Base-by-base conservation (phyloP, 768 basidiomycete species). In the Leucocoprinus leucothites region DNA sequence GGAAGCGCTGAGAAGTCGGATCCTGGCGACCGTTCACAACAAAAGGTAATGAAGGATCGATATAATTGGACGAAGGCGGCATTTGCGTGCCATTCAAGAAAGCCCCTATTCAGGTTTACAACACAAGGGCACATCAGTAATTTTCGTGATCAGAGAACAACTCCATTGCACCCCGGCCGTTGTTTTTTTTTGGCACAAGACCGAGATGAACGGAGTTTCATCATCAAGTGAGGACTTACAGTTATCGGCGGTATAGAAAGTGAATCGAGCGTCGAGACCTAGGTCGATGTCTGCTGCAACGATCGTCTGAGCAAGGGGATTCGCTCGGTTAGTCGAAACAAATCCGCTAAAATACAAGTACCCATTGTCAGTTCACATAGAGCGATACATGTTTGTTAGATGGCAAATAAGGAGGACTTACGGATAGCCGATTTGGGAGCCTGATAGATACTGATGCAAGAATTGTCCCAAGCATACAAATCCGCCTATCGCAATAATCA, bases 401-500 rank as follows among this genome's bases (percentile, higher is more conserved):
- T 19, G 41, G 18, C 28, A 21, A 56, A 35, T 6, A 41, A 48
- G 24, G 16, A 28, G 42, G 6, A 71, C 81, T 45, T 59, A 84
- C 82, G 80, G 74, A 57, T 78, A 78, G 2, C 77, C 80, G 35
- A 80, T 68, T 21, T 71, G 65, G 0, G 72, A 69, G 7, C 82
- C 84, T 6, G 76, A 74, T 21, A 87, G 73, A 62, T 74, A 84
- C 48, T 75, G 74, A 59, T 83, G 81, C 42, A 87, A 67, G 71
- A 83, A 85, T 36, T 79, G 74, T 2, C 82, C 84, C 8, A 86
- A 73, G 63, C 84, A 86, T 7, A 86, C 74, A 53, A 77, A 82
- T 22, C 85, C 85, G 53, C 83, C 83, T 84, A 54, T 6, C 51
- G 26, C 14, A 48, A 28, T 35, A 34, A 18, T 24, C 36, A 45